A percentile compares a stretch with the other conserved stretches of the same genome.
Evolutionary conservation across 2,329 filamentous ascomycete species (phyloP).

Genomic region (Intubia oerlemansii): DNA sequence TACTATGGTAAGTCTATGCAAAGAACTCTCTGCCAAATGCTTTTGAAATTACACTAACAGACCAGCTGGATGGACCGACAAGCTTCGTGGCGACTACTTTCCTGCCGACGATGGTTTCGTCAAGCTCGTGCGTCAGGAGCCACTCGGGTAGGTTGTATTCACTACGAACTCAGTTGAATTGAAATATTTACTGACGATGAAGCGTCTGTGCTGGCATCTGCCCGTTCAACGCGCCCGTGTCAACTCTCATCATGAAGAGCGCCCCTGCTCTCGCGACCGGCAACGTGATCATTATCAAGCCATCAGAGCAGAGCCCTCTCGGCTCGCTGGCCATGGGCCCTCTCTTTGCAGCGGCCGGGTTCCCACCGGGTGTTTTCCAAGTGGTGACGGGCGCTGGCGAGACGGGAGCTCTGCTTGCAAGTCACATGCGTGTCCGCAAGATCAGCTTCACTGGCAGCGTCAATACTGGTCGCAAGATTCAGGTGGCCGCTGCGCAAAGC

Average conservation of each 20-base stretch:
- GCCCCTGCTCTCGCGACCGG: conserved; percentile 35
- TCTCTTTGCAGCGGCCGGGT: conserved; percentile 44
- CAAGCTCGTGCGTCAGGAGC: conserved; percentile 3
- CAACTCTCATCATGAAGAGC: conserved; percentile 46
- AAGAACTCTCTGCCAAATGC: no score
- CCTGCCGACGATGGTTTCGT: conserved; percentile 25
- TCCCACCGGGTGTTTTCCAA: conserved; percentile 48
- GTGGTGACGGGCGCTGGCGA: conserved; percentile 41
- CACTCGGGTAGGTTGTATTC: no score
- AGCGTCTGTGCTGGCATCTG: conserved; percentile 6
- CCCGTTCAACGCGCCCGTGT: conserved; percentile 21
- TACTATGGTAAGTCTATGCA: no score
- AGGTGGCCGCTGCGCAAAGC: conserved; percentile 34
- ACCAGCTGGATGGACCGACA: no score
- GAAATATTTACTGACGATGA: no score
- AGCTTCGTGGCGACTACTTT: no score
- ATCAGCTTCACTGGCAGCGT: conserved; percentile 40
- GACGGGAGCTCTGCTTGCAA: conserved; percentile 6
- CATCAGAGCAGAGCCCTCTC: conserved; percentile 33
- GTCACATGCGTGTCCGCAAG: conserved; percentile 25
- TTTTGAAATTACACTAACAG: no score
- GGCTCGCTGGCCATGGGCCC: conserved; percentile 33
- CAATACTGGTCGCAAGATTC: conserved; percentile 32
- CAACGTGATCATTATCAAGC: conserved; percentile 32
- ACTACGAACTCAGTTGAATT: no score